Evolutionary conservation across 2,329 filamentous ascomycete species (phyloP).

Genomic region (Mycosphaerella sp.): DNA sequence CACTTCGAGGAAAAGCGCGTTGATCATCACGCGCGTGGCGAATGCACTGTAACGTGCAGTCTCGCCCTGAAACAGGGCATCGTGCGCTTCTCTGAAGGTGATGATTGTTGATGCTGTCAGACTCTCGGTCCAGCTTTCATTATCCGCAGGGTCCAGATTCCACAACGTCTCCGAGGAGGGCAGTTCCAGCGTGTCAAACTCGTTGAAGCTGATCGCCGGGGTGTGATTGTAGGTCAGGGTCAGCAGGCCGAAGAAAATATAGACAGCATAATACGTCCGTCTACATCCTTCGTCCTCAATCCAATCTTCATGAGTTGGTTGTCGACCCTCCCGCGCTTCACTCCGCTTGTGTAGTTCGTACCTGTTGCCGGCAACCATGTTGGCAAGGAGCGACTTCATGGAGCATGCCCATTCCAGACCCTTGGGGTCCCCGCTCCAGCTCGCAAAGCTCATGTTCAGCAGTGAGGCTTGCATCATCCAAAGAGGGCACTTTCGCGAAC

Average conservation of each 20-base stretch:
- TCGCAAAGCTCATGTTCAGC: constrained; percentile 97
- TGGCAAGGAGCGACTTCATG: constrained; percentile 94
- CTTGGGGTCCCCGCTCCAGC: constrained; percentile 97
- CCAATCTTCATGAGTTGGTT: constrained; percentile 82
- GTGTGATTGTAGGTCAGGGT: constrained; percentile 98
- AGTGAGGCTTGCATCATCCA: constrained; percentile 98
- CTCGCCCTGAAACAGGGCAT: constrained; percentile 92
- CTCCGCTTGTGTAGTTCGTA: constrained; percentile 93
- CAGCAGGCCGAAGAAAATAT: constrained; percentile 95
- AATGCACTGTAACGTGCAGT: constrained; percentile 89
- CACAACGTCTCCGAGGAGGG: constrained; percentile 91
- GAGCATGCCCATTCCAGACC: constrained; percentile 98
- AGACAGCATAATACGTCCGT: constrained; percentile 95
- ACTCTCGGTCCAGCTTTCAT: constrained; percentile 76
- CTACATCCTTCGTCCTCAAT: constrained; percentile 94
- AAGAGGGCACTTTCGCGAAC: constrained; percentile 90
- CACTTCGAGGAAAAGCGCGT: constrained; percentile 93
- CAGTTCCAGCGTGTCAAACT: constrained; percentile 87
- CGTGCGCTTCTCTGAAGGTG: constrained; percentile 89
- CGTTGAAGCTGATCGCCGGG: constrained; percentile 95
- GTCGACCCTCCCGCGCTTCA: constrained; percentile 71
- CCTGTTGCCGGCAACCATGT: constrained; percentile 96
- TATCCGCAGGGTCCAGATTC: constrained; percentile 76
- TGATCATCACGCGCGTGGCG: constrained; percentile 97
- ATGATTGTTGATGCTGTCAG: constrained; percentile 64